Evolutionary conservation across 768 basidiomycete genomes (phyloP).

Genomic region (Chalciporus sphaerocephalus): DNA sequence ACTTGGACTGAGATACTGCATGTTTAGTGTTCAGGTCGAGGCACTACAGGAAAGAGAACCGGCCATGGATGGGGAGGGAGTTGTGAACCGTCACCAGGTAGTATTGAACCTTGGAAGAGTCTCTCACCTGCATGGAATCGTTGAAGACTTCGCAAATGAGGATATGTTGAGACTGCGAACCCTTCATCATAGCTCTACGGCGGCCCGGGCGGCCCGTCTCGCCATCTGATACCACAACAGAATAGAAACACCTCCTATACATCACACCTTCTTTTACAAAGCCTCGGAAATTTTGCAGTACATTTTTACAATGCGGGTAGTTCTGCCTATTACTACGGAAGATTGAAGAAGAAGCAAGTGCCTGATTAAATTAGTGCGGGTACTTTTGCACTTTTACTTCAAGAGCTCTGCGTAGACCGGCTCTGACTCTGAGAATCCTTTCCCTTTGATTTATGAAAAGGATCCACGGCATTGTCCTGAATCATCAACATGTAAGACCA

Average conservation of each 20-base stretch:
- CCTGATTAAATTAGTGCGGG: too few relatives aligned
- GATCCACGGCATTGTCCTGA: constrained; percentile 2
- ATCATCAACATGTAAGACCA: neutral
- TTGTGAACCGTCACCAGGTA: neutral
- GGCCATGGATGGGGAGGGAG: neutral
- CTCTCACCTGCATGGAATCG: neutral
- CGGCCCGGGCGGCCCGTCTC: neutral
- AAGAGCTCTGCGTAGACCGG: too few relatives aligned
- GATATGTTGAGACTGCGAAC: neutral
- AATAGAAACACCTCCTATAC: neutral
- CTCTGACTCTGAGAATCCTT: too few relatives aligned
- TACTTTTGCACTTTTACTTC: too few relatives aligned
- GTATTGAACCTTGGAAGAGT: neutral
- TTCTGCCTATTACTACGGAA: too few relatives aligned
- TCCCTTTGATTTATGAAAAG: neutral
- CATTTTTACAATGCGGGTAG: neutral
- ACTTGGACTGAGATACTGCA: neutral
- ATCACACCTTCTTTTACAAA: neutral
- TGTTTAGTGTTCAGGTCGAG: neutral
- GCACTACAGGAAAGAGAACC: neutral
- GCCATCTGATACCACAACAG: too few relatives aligned
- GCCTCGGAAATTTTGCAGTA: neutral
- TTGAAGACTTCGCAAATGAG: neutral
- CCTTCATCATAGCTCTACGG: too few relatives aligned
- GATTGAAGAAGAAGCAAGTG: too few relatives aligned